Evolutionary conservation across 768 basidiomycete species (phyloP).

Genomic region (Macrolepiota dolichaula): DNA sequence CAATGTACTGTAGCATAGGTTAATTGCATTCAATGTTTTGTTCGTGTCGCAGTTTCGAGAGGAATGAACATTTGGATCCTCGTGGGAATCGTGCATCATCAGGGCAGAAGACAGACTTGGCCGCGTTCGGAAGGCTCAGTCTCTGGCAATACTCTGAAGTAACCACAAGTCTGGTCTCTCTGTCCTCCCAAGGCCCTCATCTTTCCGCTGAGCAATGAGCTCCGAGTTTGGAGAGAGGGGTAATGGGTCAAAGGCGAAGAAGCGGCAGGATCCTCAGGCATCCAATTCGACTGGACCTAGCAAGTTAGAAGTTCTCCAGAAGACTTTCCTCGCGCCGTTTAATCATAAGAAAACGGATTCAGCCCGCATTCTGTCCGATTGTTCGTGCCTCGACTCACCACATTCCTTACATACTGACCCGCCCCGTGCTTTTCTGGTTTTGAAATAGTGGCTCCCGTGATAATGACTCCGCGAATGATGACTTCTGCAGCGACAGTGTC

Average conservation of each 20-base stretch:
- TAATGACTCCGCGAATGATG: slow-evolving; percentile 87
- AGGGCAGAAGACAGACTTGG: background rate
- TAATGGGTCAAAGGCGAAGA: slow-evolving; percentile 18
- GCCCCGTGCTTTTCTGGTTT: slow-evolving; percentile 1
- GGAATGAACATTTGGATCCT: background rate
- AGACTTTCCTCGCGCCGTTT: slow-evolving; percentile 70
- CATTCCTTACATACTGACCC: slow-evolving; percentile 2
- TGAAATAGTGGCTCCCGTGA: slow-evolving; percentile 72
- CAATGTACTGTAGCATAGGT: slow-evolving; percentile 7
- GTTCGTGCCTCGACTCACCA: slow-evolving; percentile 39
- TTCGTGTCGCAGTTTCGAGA: background rate
- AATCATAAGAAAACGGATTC: slow-evolving; percentile 67
- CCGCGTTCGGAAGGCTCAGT: background rate
- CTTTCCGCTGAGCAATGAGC: slow-evolving; percentile 27
- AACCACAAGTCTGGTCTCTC: background rate
- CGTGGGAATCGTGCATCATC: slow-evolving; percentile 11
- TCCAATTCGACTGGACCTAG: slow-evolving; percentile 30
- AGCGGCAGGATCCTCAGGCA: slow-evolving; percentile 16
- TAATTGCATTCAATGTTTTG: background rate
- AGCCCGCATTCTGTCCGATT: slow-evolving; percentile 68
- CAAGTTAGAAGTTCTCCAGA: slow-evolving; percentile 63
- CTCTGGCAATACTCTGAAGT: background rate
- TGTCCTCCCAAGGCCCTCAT: background rate
- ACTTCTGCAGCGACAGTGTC: slow-evolving; percentile 66
- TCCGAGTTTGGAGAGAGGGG: slow-evolving; percentile 27